These are phyloP conservation scores for Wickerhamomyces bisporus DNA, from an alignment of 805 yeast genomes.

Conservation along the genomic window DNA sequence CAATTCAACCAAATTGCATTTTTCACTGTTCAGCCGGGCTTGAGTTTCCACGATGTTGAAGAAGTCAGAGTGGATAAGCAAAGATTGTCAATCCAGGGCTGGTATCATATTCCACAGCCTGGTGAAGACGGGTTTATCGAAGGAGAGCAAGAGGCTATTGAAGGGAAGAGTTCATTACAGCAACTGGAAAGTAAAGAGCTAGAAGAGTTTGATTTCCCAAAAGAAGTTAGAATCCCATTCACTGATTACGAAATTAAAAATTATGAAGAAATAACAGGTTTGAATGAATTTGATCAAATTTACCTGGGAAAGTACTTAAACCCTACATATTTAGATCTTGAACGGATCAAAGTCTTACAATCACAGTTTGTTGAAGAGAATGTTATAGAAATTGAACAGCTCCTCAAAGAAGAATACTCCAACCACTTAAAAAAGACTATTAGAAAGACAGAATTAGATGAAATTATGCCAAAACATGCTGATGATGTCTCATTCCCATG, in stretches of 20 bases:
- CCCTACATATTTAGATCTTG: slow-evolving; percentile 39
- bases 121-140: slow-evolving; percentile 84
- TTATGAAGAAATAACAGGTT: slow-evolving; percentile 14
- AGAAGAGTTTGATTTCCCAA: slow-evolving; percentile 80
- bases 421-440: slow-evolving; percentile 39
- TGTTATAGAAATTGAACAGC: slow-evolving; percentile 56
- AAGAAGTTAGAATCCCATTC: slow-evolving; percentile 43
- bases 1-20: slow-evolving; percentile 95
- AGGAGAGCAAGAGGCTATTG: slow-evolving; percentile 79
- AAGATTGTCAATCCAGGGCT: slow-evolving; percentile 90
- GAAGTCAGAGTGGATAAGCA: slow-evolving; percentile 91
- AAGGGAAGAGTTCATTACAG: slow-evolving; percentile 70
- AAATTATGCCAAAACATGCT: slow-evolving; percentile 50
- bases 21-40: slow-evolving; percentile 93
- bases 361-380: slow-evolving; percentile 61
- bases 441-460: slow-evolving; percentile 56
- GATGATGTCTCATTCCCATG: slow-evolving; percentile 65
- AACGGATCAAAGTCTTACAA: slow-evolving; percentile 38
- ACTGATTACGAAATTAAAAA: slow-evolving; percentile 33
- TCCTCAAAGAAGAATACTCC: slow-evolving; percentile 57
- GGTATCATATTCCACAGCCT: slow-evolving; percentile 96
- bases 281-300: slow-evolving; percentile 37
- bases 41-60: slow-evolving; percentile 96
- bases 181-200: slow-evolving; percentile 72
- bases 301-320: slow-evolving; percentile 54